These are phyloP conservation scores for Tylopilus sp. DNA, from an alignment of 768 basidiomycete species.

Conservation along the genomic window DNA sequence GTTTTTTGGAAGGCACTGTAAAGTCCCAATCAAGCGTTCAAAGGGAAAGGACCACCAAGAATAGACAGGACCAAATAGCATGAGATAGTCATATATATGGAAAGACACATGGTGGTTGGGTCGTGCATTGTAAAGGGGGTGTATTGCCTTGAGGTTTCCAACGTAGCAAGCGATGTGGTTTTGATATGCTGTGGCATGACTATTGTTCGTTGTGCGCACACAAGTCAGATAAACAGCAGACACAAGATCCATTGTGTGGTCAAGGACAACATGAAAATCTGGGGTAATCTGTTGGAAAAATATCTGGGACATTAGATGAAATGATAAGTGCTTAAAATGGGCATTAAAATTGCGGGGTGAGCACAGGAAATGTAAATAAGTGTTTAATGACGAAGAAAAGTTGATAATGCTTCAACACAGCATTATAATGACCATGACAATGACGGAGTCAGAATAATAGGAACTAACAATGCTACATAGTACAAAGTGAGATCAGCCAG, in stretches of 20 bases:
- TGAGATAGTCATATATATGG: conserved; percentile 32
- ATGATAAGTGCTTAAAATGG: no score
- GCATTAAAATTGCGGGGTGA: no score
- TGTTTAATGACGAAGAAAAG: no score
- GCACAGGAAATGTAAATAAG: no score
- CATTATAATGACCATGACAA: no score
- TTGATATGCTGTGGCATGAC: conserved; percentile 8
- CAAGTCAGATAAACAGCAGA: conserved; percentile 24
- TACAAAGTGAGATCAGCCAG: no score
- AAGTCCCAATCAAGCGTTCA: conserved; percentile 21
- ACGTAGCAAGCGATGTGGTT: conserved; percentile 20
- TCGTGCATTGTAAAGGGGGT: conserved; percentile 8
- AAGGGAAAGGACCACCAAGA: conserved; percentile 30
- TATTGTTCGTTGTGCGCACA: conserved; percentile 5
- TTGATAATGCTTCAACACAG: no score
- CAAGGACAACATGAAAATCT: neutral
- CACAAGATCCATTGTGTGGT: conserved; percentile 32
- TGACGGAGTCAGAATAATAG: no score
- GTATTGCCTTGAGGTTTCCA: conserved; percentile 13
- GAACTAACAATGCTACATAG: no score
- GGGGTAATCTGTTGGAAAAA: no score
- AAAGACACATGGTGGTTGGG: conserved; percentile 32
- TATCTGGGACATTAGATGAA: no score
- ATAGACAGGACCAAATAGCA: conserved; percentile 36
- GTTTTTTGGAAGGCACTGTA: conserved; percentile 23